Base-by-base conservation (phyloP, 192 early-diverging fungal species). In the Pilobolus umbonatus region DNA sequence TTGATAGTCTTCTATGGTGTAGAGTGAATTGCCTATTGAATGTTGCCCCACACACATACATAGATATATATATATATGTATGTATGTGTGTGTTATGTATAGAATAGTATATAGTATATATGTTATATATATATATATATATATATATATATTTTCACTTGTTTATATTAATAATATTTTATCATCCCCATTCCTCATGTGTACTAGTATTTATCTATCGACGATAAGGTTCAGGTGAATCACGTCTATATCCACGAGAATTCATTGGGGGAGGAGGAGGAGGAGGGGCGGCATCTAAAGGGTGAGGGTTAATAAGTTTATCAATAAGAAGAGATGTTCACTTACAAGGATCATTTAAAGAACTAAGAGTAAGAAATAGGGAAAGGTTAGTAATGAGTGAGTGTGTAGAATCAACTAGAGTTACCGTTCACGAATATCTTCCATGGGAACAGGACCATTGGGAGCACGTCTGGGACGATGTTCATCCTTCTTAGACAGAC, bases 401-500 rank as follows among this genome's bases (percentile, higher is more conserved):
- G n/a, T n/a, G n/a, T n/a, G n/a, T n/a, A n/a, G n/a, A n/a, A n/a
- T 26, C 21, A 28, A 28, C 3, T 22, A 48, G 0, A 28, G 15
- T 47, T 49, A 46, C 44, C 57, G 45, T 36, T 59, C 57, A 47
- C 57, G 57, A 21, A n/a, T 28, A 19, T 59, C 57, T 6, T 59
- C 57, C n/a, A 38, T 24, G 22, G 51, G 51, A 12, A 17, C 15
- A 25, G 34, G 31, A 14, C 31, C 12, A 26, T 14, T 38, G 3
- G 52, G 15, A 32, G 43, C 9, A 10, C 31, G 54, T 25, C 55
- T 55, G 52, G 62, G 55, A 14, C 62, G 62, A 36, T 57, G 54
- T n/a, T 65, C 54, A 26, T 65, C 62, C 24, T 65, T 65, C 31
- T 65, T 65, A 28, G 46, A 34, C 17, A 65, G 47, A 4, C 62